phyloP scores from a whole-genome alignment of 1,284 basidiomycete genomes.

The Hypsizygus ulmarius region DNA sequence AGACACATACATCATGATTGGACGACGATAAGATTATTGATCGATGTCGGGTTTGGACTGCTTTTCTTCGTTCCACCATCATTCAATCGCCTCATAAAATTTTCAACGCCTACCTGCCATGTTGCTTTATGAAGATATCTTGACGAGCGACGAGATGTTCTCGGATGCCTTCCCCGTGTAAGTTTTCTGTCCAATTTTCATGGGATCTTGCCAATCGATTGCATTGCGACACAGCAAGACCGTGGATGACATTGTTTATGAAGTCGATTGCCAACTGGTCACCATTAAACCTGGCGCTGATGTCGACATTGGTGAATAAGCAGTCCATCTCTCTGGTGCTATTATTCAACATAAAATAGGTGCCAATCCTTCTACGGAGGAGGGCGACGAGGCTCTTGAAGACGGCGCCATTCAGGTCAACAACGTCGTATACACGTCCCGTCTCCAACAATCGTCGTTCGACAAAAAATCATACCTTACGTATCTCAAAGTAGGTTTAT shows the following conservation, averaged over 20 bases:
- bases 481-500: conserved; percentile 76
- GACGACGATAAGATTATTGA: conserved; percentile 23
- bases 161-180: conserved; percentile 90
- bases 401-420: conserved; percentile 79
- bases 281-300: conserved; percentile 77
- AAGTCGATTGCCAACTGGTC: conserved; percentile 85
- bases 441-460: conserved; percentile 80
- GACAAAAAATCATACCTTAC: conserved; percentile 91
- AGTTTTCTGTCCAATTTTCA: conserved; percentile 26
- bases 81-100: conserved; percentile 16
- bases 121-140: conserved; percentile 76
- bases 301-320: conserved; percentile 81
- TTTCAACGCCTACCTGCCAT: conserved; percentile 42
- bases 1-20: conserved; percentile 22
- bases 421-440: conserved; percentile 93
- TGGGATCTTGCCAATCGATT: conserved; percentile 6
- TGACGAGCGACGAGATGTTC: conserved; percentile 91
- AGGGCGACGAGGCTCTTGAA: conserved; percentile 80
- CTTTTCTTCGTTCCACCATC: conserved; percentile 19
- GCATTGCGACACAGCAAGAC: conserved; percentile 55
- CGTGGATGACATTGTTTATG: conserved; percentile 84
- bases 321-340: conserved; percentile 9
- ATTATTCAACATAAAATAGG: conserved; percentile 41
- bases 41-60: conserved; percentile 17
- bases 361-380: conserved; percentile 91